Percentiles rank a stretch among this genome's conserved stretches.
Conservation (phyloP, 805 yeast genomes). For the Candida sanyiensis region DNA sequence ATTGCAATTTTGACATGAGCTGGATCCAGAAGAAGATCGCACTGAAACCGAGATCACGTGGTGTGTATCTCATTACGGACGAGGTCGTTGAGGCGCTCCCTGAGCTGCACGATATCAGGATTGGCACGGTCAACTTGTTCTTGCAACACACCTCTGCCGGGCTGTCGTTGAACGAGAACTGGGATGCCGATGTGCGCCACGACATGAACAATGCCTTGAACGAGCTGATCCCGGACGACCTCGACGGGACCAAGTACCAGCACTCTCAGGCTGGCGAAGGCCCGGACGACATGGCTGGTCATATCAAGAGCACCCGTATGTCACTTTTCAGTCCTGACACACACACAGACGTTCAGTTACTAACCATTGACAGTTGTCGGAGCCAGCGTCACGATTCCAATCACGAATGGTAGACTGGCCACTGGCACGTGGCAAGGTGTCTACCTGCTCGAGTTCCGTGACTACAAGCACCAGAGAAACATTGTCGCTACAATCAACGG, state of each 20-base stretch:
- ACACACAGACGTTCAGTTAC: background rate
- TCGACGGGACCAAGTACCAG: slow-evolving; percentile 21
- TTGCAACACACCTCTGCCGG: slow-evolving; percentile 80
- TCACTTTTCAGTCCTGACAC: background rate
- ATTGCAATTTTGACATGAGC: slow-evolving; percentile 21
- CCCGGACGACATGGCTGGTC: slow-evolving; percentile 82
- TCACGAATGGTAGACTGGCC: slow-evolving; percentile 58
- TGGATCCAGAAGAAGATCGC: slow-evolving; percentile 60
- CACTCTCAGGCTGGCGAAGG: slow-evolving; percentile 56
- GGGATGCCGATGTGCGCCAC: slow-evolving; percentile 68
- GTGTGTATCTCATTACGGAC: slow-evolving; percentile 66
- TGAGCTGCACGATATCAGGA: slow-evolving; percentile 49
- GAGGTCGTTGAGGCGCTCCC: slow-evolving; percentile 55
- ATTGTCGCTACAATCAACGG: slow-evolving; percentile 75
- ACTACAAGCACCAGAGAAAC: slow-evolving; percentile 54
- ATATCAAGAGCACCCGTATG: slow-evolving; percentile 50
- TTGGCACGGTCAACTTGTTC: slow-evolving; percentile 63
- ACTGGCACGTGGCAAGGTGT: slow-evolving; percentile 87
- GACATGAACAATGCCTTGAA: slow-evolving; percentile 65
- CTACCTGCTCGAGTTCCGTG: slow-evolving; percentile 69
- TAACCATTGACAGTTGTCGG: slow-evolving; percentile 42
- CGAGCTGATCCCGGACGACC: slow-evolving; percentile 61
- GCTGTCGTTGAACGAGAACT: slow-evolving; percentile 70
- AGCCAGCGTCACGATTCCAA: slow-evolving; percentile 60
- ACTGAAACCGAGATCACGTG: slow-evolving; percentile 53